These are phyloP conservation scores for Fusarium sterilihyphosum DNA, from an alignment of 2,329 filamentous ascomycete genomes.

Conservation along the genomic window DNA sequence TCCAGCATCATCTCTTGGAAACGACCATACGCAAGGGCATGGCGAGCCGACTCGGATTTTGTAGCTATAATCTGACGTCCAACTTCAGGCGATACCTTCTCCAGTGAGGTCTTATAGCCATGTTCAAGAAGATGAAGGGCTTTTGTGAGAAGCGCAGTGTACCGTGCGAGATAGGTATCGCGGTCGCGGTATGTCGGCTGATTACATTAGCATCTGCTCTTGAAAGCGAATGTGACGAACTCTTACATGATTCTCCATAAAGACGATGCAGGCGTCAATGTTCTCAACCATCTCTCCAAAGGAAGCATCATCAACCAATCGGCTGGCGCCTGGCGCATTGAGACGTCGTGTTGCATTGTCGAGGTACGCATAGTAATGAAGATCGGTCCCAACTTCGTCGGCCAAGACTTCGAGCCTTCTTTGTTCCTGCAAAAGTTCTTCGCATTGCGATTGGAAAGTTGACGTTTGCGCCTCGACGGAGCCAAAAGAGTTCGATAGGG, in stretches of 20 bases:
- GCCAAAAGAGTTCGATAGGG: constrained; percentile 85
- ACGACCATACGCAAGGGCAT: constrained; percentile 68
- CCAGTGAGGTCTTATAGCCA: constrained; percentile 62
- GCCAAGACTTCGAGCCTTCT: constrained; percentile 80
- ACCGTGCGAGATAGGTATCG: constrained; percentile 86
- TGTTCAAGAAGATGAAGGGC: constrained; percentile 70
- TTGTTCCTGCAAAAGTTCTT: constrained; percentile 86
- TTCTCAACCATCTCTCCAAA: constrained; percentile 90
- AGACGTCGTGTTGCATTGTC: constrained; percentile 89
- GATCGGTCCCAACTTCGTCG: constrained; percentile 84
- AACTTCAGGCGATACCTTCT: constrained; percentile 65
- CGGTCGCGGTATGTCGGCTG: constrained; percentile 87
- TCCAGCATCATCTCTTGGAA: constrained; percentile 68
- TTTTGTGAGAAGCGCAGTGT: constrained; percentile 80
- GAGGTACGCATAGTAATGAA: constrained; percentile 95
- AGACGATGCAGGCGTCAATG: constrained; percentile 89
- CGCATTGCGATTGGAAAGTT: constrained; percentile 92
- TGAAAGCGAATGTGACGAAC: constrained; percentile 13
- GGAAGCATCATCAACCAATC: constrained; percentile 82
- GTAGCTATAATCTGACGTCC: constrained; percentile 63
- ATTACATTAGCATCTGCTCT: neutral
- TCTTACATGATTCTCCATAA: constrained; percentile 87
- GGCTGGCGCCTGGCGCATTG: constrained; percentile 90
- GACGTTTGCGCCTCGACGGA: constrained; percentile 89
- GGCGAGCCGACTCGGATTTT: constrained; percentile 67